Conservation (phyloP, 1,284 basidiomycete genomes). For the Boletus putidus region DNA sequence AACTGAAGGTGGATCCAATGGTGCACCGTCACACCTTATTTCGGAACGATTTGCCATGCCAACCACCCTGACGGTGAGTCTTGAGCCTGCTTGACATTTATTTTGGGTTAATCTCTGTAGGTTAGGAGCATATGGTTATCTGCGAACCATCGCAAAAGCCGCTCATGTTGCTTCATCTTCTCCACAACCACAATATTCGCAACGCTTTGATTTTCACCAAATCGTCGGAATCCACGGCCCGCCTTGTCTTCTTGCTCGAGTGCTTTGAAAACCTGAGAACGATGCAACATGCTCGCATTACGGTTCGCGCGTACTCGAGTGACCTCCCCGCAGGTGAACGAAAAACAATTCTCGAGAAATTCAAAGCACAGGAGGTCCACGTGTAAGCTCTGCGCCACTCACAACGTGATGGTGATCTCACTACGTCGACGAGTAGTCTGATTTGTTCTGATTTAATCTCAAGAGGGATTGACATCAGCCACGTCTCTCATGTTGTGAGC, state of each 20-base stretch:
- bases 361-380: conserved; percentile 80
- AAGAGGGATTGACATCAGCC: conserved; percentile 93
- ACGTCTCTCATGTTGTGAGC: conserved; percentile 89
- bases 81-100: background rate
- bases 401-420: conserved; percentile 14
- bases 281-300: conserved; percentile 39
- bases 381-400: conserved; percentile 54
- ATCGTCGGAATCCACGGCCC: conserved; percentile 84
- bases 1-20: conserved; percentile 41
- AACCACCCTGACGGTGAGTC: conserved; percentile 62
- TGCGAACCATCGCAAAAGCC: conserved; percentile 84
- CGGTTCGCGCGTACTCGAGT: conserved; percentile 79
- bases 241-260: conserved; percentile 81
- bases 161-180: conserved; percentile 84
- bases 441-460: conserved; percentile 96
- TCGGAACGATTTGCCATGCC: conserved; percentile 86
- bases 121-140: conserved; percentile 85
- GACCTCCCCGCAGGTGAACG: conserved; percentile 79
- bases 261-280: conserved; percentile 68
- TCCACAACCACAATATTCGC: conserved; percentile 59
- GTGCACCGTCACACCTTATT: conserved; percentile 50
- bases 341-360: conserved; percentile 75
- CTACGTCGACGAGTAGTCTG: conserved; percentile 51
- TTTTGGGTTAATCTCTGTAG: background rate
- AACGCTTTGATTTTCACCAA: conserved; percentile 95